phyloP scores from a whole-genome alignment of 257 asterid species.

The Solanum lycopersicoides region DNA sequence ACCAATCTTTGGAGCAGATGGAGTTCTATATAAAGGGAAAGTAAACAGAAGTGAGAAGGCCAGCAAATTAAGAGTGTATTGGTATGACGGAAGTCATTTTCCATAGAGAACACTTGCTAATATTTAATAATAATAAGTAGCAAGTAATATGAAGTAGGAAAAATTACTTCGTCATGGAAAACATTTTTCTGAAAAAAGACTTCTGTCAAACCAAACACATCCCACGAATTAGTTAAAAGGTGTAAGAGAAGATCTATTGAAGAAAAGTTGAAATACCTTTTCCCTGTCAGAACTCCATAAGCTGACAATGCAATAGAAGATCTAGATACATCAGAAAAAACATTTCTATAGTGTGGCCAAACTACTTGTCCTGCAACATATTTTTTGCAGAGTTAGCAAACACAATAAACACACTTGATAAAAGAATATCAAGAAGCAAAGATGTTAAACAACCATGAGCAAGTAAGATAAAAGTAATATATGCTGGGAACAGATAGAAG shows the following conservation, averaged over 20 bases:
- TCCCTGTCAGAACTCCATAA: slow-evolving; percentile 74
- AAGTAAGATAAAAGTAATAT: background rate
- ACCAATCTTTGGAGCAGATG: slow-evolving; percentile 24
- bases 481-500: background rate
- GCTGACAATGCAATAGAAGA: slow-evolving; percentile 52
- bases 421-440: background rate
- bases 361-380: slow-evolving; percentile 60
- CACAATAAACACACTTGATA: background rate
- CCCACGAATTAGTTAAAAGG: background rate
- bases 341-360: slow-evolving; percentile 41
- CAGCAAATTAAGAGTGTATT: background rate
- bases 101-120: background rate
- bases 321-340: slow-evolving; percentile 45
- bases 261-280: slow-evolving; percentile 28
- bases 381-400: slow-evolving; percentile 7
- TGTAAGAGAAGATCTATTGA: background rate
- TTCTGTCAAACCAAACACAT: background rate
- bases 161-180: background rate
- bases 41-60: background rate
- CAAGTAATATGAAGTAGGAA: background rate
- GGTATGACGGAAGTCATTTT: background rate
- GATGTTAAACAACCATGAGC: background rate
- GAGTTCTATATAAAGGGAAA: slow-evolving; percentile 25
- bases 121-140: background rate
- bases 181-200: background rate